Percentiles rank a stretch among this genome's conserved stretches.
phyloP scores from a whole-genome alignment of 208 protist species.

The Porcisia deanei region DNA sequence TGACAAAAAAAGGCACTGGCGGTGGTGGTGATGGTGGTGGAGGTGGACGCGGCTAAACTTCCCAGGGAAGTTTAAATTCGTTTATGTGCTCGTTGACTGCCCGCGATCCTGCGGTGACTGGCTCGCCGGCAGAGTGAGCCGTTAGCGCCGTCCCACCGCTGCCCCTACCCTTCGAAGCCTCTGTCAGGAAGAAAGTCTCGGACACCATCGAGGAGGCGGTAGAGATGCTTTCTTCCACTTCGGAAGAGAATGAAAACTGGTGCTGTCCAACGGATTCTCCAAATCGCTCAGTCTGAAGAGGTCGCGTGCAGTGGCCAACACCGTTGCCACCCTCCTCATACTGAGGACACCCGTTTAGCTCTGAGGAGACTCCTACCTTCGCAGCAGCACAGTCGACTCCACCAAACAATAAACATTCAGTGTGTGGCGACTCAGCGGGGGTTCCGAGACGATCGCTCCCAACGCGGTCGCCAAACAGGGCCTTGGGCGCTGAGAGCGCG shows the following conservation, averaged over 20 bases:
- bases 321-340: background rate
- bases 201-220: slow-evolving; percentile 1
- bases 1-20: background rate
- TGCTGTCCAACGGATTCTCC: background rate
- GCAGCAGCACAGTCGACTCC: background rate
- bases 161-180: background rate
- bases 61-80: slow-evolving; percentile 14
- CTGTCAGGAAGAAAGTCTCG: background rate
- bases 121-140: background rate
- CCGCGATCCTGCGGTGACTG: background rate
- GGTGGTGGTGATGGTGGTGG: background rate
- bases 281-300: background rate
- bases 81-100: background rate
- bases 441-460: background rate
- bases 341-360: background rate
- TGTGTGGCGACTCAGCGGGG: background rate
- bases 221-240: background rate
- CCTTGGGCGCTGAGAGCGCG: background rate
- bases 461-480: too few relatives aligned
- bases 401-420: background rate
- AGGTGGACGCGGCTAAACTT: background rate
- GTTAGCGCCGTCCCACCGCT: background rate
- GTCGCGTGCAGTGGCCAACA: background rate
- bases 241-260: background rate
- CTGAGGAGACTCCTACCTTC: background rate